These are phyloP conservation scores for Suhomyces sp. DNA, from an alignment of 805 yeast species.

Conservation along the genomic window DNA sequence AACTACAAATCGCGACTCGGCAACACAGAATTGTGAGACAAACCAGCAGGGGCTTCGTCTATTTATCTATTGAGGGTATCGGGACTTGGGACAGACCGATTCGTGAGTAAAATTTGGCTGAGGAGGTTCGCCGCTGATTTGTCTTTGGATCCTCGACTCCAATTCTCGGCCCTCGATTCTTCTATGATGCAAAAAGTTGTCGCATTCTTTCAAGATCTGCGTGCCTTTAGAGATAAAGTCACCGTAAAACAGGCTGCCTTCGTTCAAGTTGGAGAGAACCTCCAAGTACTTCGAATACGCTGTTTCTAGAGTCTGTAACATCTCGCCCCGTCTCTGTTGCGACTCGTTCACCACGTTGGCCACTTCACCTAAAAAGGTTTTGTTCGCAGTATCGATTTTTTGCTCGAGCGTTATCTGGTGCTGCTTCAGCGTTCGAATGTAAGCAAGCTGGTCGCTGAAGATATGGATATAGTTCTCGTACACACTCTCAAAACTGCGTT, in stretches of 20 bases:
- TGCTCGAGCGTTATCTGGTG: slow-evolving; percentile 22
- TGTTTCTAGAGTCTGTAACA: slow-evolving; percentile 50
- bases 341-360: slow-evolving; percentile 14
- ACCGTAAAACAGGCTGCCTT: slow-evolving; percentile 70
- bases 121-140: background rate
- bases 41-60: too few species aligned
- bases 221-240: slow-evolving; percentile 52
- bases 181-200: slow-evolving; percentile 48
- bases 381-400: slow-evolving; percentile 14
- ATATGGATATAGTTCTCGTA: slow-evolving; percentile 42
- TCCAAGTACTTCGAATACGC: slow-evolving; percentile 53
- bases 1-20: background rate
- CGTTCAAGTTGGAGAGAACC: slow-evolving; percentile 55
- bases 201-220: slow-evolving; percentile 46
- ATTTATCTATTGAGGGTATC: background rate
- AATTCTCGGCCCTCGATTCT: slow-evolving; percentile 53
- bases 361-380: slow-evolving; percentile 8
- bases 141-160: slow-evolving; percentile 25
- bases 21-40: too few species aligned
- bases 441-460: slow-evolving; percentile 50
- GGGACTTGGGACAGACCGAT: slow-evolving; percentile 4
- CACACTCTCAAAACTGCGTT: slow-evolving; percentile 33
- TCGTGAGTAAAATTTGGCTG: background rate
- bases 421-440: slow-evolving; percentile 38
- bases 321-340: slow-evolving; percentile 42